Evolutionary conservation across 805 yeast genomes (phyloP), one percentile per base, ranked within the genome.

Genomic region (Nakazawaea wyomingensis): DNA sequence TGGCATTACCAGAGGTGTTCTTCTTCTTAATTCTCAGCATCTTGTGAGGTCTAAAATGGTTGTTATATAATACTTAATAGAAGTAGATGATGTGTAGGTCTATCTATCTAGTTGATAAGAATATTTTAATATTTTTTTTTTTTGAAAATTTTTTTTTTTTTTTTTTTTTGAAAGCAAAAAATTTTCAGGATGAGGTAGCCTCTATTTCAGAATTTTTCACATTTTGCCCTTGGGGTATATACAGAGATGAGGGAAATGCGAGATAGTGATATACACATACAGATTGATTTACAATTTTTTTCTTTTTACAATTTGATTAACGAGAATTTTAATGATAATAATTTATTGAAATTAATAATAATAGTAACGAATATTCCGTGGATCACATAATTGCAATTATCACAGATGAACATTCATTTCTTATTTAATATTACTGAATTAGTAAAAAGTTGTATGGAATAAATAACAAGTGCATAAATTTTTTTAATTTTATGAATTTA

Each of bases 1-100:
- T 86, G 49, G 96, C 96, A 55, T 86, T 87, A 64, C 97, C 97
- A 42, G 82, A 65, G 48, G 83, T 73, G 54, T 89, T 87, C 69
- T 74, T 89, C 82, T 81, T 88, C 74, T 83, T 84, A 53, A 87
- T 80, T 67, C 76, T 76, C 65, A 74, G 81, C 80, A 74, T 66
- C 34, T 14, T 45, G 11, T 16, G 8, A 24, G 8, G 27, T 24
- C n/a, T n/a, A n/a, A n/a, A n/a, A n/a, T n/a, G n/a, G n/a, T n/a
- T n/a, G n/a, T n/a, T n/a, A n/a, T n/a, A n/a, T n/a, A n/a, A n/a
- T n/a, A n/a, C n/a, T n/a, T n/a, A n/a, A 14, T 33, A 4, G 19
- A 17, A 13, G 19, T 21, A 14, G 11, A 26, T 5, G 14, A 36
- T 36, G 33, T 13, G 11, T 8, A 30, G 16, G 8, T 13, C 8